Evolutionary conservation across 495 filamentous ascomycete species (phyloP), one percentile per base, ranked within the genome.

Genomic region (Aspergillus panamensis): DNA sequence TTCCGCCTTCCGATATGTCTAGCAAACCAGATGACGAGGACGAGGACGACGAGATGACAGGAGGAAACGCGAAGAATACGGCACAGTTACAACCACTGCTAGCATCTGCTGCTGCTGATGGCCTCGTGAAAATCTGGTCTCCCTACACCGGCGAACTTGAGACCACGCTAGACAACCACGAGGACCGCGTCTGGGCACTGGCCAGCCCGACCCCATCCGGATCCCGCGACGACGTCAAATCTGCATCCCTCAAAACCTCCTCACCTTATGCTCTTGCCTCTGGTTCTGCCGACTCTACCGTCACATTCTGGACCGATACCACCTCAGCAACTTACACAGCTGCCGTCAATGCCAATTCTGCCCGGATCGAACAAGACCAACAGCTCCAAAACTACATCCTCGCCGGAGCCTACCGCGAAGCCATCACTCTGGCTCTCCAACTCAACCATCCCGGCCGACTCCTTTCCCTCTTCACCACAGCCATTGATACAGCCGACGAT

Each of bases 91-190:
- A 79, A 61, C 62, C 79, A 79, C 57, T 92, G 29, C 80, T 96
- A 32, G 95, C 90, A 9, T 91, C 86, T 57, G 92, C 95, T 7
- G 95, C 90, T 32, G 93, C 91, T 44, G 94, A 99, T 73, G 92
- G 92, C n/a, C 77, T 99, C 6, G 91, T 99, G 47, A 99, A 97
- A 72, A 79, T 97, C 50, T 99, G 94, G 94, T 89, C 94, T 58
- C 85, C 87, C 8, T 74, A 78, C 57, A 80, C 71, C 9, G 91
- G 92, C n/a, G 94, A 97, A 71, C 80, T 83, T 4, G 88, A 88
- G 45, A 84, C 86, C 56, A 97, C 94, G 5, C 78, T 99, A 12
- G 95, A 99, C 72, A 97, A 97, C 73, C 94, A 99, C 73, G 87
- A 87, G 59, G 94, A 97, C 69, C 83, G 95, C 48, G 92, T 97